Base-by-base conservation (phyloP, 495 filamentous ascomycete genomes). In the Bathelium albidoporum region DNA sequence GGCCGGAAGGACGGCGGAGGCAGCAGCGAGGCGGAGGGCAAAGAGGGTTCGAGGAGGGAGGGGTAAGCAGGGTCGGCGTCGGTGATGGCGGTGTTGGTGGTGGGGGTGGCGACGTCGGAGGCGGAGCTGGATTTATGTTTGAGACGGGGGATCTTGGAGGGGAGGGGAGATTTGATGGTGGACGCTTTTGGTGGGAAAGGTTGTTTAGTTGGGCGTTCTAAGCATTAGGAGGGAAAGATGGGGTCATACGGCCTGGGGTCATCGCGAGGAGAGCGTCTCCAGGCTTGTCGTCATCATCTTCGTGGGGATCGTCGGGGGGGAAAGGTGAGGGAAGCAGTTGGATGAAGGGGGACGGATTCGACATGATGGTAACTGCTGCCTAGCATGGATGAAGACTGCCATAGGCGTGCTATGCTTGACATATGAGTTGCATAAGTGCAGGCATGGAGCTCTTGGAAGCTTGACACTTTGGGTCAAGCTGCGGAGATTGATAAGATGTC, bases 1-100 rank as follows among this genome's bases (percentile, higher is more conserved):
- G 87, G 85, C 44, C 76, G 72, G 76, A 89, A 89, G 60, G 75
- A 72, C 1, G 77, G 77, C 16, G 73, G 74, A 20, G 73, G 72
- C 16, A 74, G 61, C 63, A 72, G 65, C 66, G 49, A 55, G 22
- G 44, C 22, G 1, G 44, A 16, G 18, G 44, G 44, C n/a, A n/a
- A n/a, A n/a, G 34, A 39, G 49, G 12, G 5, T 2, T 55, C 4
- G 49, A 28, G 12, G 9, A 11, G 5, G 49, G 9, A 10, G 43
- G 22, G 22, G 49, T 55, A 26, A 7, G 49, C 5, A 9, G 5
- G 5, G 49, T 7, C 20, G 49, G 20, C 20, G 49, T n/a, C n/a
- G n/a, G n/a, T n/a, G n/a, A n/a, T n/a, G n/a, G n/a, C n/a, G 49
- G 7, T 12, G 20, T 11, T n/a, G 49, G 24, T 10, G 49, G 24